Evolutionary conservation across 306 rosid genomes (phyloP).

Genomic region (Rosa rugosa): DNA sequence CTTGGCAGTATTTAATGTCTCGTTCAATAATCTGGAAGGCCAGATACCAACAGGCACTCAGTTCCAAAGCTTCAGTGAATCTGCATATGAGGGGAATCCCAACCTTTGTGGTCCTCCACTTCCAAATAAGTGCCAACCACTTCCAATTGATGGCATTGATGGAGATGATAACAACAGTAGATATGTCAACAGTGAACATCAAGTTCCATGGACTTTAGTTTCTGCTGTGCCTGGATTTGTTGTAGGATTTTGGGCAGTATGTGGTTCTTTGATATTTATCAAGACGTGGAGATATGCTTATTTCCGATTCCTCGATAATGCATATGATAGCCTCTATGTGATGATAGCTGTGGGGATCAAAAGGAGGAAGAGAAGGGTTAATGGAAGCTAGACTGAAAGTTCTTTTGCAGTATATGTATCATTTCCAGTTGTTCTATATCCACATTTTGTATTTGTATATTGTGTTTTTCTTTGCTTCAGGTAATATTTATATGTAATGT

Average conservation of each 20-base stretch:
- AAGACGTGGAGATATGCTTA: background rate
- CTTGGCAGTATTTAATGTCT: background rate
- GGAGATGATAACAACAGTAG: background rate
- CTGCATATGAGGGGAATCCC: constrained; percentile 9
- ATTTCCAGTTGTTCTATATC: background rate
- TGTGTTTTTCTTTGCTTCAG: too few species aligned
- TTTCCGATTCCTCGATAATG: background rate
- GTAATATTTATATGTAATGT: too few species aligned
- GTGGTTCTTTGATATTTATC: background rate
- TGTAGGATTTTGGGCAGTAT: background rate
- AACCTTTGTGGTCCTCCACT: constrained; percentile 13
- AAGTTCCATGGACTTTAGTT: background rate
- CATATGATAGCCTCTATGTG: background rate
- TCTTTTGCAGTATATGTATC: too few species aligned
- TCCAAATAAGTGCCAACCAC: background rate
- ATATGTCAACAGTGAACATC: too few species aligned
- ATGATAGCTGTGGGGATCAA: background rate
- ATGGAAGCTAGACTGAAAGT: background rate
- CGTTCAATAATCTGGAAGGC: background rate
- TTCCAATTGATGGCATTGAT: background rate
- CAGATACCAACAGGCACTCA: background rate
- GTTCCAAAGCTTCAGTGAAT: background rate
- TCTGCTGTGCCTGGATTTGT: background rate
- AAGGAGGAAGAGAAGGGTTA: background rate
- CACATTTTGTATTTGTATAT: too few species aligned